phyloP scores from a whole-genome alignment of 2,329 filamentous ascomycete species.

The Cladobotryum protrusum region DNA sequence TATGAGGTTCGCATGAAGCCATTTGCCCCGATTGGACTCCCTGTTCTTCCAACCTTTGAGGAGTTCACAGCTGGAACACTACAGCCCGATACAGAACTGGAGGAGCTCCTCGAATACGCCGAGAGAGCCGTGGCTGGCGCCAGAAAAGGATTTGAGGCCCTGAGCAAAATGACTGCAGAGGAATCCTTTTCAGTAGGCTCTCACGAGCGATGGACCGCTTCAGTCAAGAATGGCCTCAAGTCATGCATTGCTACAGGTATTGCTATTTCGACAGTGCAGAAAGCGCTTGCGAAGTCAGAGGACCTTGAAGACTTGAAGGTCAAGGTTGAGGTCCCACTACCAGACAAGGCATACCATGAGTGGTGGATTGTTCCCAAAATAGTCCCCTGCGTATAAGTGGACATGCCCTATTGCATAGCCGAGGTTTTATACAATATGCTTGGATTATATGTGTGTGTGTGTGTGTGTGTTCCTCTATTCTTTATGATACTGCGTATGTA shows the following conservation, averaged over 20 bases:
- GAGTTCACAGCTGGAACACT: constrained; percentile 46
- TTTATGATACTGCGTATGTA: no score
- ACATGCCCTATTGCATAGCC: background rate
- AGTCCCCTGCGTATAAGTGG: constrained; percentile 9
- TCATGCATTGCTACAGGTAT: constrained; percentile 67
- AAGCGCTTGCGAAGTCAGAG: constrained; percentile 39
- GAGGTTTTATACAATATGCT: background rate
- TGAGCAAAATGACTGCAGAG: constrained; percentile 44
- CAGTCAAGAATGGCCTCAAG: constrained; percentile 55
- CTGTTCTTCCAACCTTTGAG: constrained; percentile 58
- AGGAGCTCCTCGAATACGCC: constrained; percentile 39
- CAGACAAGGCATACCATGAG: constrained; percentile 52
- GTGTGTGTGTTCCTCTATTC: no score
- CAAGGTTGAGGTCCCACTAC: constrained; percentile 45
- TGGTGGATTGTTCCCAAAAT: constrained; percentile 60
- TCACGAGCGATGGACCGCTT: constrained; percentile 55
- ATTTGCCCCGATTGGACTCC: constrained; percentile 63
- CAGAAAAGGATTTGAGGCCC: constrained; percentile 50
- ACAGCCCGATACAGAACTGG: constrained; percentile 33
- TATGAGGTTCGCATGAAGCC: constrained; percentile 86
- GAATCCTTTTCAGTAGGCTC: constrained; percentile 51
- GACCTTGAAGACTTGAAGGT: constrained; percentile 30
- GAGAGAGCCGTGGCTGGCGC: constrained; percentile 41
- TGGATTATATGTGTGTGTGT: no score
- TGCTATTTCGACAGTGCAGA: constrained; percentile 54